Conservation (phyloP, 257 asterid species). For the Scutellaria barbata region DNA sequence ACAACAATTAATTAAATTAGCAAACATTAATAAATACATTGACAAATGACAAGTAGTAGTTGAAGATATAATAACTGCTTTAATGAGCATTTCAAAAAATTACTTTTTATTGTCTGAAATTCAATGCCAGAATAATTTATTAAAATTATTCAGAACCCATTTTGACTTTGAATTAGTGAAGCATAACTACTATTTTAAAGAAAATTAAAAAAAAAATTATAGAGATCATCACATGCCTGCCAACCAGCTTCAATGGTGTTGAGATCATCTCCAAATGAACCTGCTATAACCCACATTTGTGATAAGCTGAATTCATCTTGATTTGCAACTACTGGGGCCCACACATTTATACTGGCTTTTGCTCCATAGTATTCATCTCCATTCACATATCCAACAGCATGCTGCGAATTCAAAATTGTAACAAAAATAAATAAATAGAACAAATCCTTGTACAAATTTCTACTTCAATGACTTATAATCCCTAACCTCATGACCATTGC, state of each 20-base stretch:
- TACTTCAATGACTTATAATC: too few relatives aligned
- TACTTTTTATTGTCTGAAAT: neutral
- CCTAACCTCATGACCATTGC: slow-evolving; percentile 84
- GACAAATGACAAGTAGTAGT: slow-evolving; percentile 32
- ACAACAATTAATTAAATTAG: slow-evolving; percentile 21
- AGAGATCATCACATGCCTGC: slow-evolving; percentile 61
- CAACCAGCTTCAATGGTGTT: slow-evolving; percentile 99
- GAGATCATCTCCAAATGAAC: slow-evolving; percentile 91
- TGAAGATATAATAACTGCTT: slow-evolving; percentile 36
- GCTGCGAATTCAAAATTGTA: slow-evolving; percentile 47
- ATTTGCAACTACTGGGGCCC: slow-evolving; percentile 75
- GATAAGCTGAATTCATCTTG: slow-evolving; percentile 84
- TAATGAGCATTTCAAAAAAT: slow-evolving; percentile 27
- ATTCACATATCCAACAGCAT: slow-evolving; percentile 90
- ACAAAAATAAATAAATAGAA: neutral
- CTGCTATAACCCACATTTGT: slow-evolving; percentile 91
- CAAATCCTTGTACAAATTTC: too few relatives aligned
- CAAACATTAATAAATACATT: slow-evolving; percentile 10
- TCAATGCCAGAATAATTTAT: too few relatives aligned
- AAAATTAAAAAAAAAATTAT: neutral
- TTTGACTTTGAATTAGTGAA: too few relatives aligned
- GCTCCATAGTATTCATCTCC: slow-evolving; percentile 86
- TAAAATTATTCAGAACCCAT: neutral
- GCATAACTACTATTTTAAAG: too few relatives aligned
- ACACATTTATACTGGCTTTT: slow-evolving; percentile 87